A percentile compares a stretch with the other conserved stretches of the same genome.
Evolutionary conservation across 805 yeast genomes (phyloP).

Genomic region (Cyberlindnera mrakii): DNA sequence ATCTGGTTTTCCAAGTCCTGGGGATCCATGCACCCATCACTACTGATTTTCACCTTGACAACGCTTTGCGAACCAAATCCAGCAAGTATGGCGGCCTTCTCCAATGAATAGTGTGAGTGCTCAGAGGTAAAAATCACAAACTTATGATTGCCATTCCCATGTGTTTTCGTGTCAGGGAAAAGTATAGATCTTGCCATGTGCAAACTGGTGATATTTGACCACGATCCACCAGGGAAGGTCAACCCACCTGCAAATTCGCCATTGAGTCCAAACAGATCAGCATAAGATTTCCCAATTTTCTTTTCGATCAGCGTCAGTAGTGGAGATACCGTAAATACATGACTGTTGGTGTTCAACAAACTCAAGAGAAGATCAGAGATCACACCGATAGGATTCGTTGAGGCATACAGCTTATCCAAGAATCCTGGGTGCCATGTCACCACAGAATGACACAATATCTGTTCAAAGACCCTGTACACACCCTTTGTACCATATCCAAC

Average conservation of each 20-base stretch:
- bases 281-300: slow-evolving; percentile 60
- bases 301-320: slow-evolving; percentile 72
- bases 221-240: slow-evolving; percentile 83
- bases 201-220: slow-evolving; percentile 75
- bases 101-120: slow-evolving; percentile 77
- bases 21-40: slow-evolving; percentile 51
- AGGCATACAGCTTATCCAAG: slow-evolving; percentile 76
- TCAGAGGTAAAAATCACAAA: slow-evolving; percentile 68
- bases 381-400: slow-evolving; percentile 82
- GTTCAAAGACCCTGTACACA: slow-evolving; percentile 44
- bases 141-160: slow-evolving; percentile 46
- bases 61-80: slow-evolving; percentile 65
- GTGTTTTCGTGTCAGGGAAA: slow-evolving; percentile 61
- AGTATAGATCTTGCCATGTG: slow-evolving; percentile 66
- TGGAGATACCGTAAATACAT: slow-evolving; percentile 82
- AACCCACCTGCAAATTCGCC: slow-evolving; percentile 66
- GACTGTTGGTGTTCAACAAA: slow-evolving; percentile 74
- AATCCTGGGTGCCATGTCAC: slow-evolving; percentile 88
- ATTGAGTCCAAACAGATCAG: slow-evolving; percentile 53
- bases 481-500: slow-evolving; percentile 36
- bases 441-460: slow-evolving; percentile 58
- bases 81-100: slow-evolving; percentile 69
- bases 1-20: slow-evolving; percentile 42
- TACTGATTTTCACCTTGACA: slow-evolving; percentile 54
- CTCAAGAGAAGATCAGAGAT: slow-evolving; percentile 65